Base-by-base conservation (phyloP, 441 rosid species). In the Manihot esculenta region DNA sequence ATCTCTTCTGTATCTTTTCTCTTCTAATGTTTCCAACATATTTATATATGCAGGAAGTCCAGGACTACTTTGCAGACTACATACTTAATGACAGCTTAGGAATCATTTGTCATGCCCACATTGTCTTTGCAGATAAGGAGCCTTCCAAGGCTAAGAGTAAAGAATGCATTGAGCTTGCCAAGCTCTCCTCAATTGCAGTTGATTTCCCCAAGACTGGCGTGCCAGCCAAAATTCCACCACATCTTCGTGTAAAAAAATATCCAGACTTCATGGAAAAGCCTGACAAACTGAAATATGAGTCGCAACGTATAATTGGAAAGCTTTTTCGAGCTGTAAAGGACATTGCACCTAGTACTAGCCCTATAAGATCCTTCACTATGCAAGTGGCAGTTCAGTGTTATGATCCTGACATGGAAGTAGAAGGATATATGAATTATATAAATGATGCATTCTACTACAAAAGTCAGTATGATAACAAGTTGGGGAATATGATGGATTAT, bases 151-250 rank as follows among this genome's bases (percentile, higher is more conserved):
- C 97, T 24, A 85, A 80, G 84, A 79, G 97, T 69, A 0, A 3
- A 0, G 77, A 72, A 14, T 94, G 99, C 64, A 24, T 84, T 44
- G 74, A 82, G 69, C 96, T 94, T 42, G 97, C 99, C 20, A 74
- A 81, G 72, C 85, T 79, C 68, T 91, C 99, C 68, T 91, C 99
- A 6, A 72, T 90, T 38, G 97, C 97, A 0, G 96, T 94, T 10
- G 99, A 94, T 75, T 94, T 94, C 74, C 95, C 96, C 0, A 94
- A 94, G 81, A 91, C 99, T 0, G 99, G 99, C 20, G 88, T 91
- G 12, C 91, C 99, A 15, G 97, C 99, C 3, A 90, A 72, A 80
- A 84, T 94, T 68, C 92, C 96, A 0, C 72, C 56, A 3, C 69
- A 84, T 17, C 80, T 91, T 26, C 68, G 74, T 12, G 91, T 74